Evolutionary conservation across 2,329 filamentous ascomycete species (phyloP), one percentile per base, ranked within the genome.

Genomic region (Purpureocillium lavendulum): DNA sequence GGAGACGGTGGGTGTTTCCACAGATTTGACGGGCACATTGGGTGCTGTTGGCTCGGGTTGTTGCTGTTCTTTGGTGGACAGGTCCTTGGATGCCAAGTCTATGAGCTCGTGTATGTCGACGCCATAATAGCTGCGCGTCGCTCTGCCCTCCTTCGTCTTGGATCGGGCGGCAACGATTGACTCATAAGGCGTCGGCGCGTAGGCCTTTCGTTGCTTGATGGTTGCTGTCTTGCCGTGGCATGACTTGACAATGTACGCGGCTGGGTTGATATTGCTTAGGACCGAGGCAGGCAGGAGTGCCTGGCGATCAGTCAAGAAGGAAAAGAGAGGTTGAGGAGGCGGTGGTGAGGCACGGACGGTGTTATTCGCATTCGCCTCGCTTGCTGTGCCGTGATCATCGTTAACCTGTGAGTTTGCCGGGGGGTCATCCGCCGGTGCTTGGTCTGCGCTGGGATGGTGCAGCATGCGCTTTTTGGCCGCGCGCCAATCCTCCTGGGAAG

Each of bases 51-150:
- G 47, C 35, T 46, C 51, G 2, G 46, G 40, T 40, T 60, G 38
- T 33, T 41, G 42, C 33, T 41, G 43, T 45, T 52, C 56, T 48
- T 62, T 60, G 30, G 68, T 63, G 9, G n/a, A 12, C 29, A 74
- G 62, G 45, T 87, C 78, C 15, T 74, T 73, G 39, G 76, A 67
- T 3, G 84, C 84, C 13, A 82, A 74, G 41, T 85, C 81, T 41
- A 97, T 73, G 30, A 98, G 66, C 40, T 79, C 71, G 59, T 96
- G 88, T 28, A 98, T 92, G 35, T 95, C 83, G 47, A 98, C 83
- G 9, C 92, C 92, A 57, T 95, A 98, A 62, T 89, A 97, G 50
- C 81, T 82, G 50, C 77, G 77, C 52, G 77, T 77, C 3, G 84
- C 84, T 42, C 79, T 71, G 2, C 83, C 82, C 41, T 82, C 75